Conservation (phyloP, 1,284 basidiomycete species). For the Cerrena zonata region DNA sequence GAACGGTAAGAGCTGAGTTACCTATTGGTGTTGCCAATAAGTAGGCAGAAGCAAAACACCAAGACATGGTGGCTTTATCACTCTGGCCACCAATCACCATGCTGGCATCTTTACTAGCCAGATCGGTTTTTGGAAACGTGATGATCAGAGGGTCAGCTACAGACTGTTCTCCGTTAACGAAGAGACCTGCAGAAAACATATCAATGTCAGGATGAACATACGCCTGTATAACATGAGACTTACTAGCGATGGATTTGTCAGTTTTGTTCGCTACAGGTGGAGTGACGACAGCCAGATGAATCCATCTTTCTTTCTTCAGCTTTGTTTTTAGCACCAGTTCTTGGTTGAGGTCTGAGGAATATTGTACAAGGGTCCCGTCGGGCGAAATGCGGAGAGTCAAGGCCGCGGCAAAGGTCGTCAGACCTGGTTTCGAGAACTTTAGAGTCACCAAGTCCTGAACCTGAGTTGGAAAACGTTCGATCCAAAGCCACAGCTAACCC, state of each 20-base stretch:
- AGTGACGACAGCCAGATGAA: constrained; percentile 60
- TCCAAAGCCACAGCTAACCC: constrained; percentile 61
- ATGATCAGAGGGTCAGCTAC: constrained; percentile 56
- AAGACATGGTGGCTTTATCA: constrained; percentile 43
- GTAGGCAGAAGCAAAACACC: constrained; percentile 67
- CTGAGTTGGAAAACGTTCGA: constrained; percentile 48
- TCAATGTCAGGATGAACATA: background rate
- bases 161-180: constrained; percentile 67
- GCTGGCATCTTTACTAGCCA: constrained; percentile 29
- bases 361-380: constrained; percentile 52
- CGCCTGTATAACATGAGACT: constrained; percentile 21
- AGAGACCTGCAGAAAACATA: constrained; percentile 45
- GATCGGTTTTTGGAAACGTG: constrained; percentile 53
- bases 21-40: constrained; percentile 57
- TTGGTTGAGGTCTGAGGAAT: constrained; percentile 37
- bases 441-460: constrained; percentile 8
- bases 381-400: constrained; percentile 45
- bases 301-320: constrained; percentile 56
- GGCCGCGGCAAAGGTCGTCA: constrained; percentile 26
- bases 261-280: constrained; percentile 51
- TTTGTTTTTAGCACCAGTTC: constrained; percentile 40
- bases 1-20: constrained; percentile 23
- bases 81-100: constrained; percentile 52
- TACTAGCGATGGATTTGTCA: constrained; percentile 50
- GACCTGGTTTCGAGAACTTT: background rate